Conservation (phyloP, 164 flowering plant species). For the Aristolochia californica region DNA sequence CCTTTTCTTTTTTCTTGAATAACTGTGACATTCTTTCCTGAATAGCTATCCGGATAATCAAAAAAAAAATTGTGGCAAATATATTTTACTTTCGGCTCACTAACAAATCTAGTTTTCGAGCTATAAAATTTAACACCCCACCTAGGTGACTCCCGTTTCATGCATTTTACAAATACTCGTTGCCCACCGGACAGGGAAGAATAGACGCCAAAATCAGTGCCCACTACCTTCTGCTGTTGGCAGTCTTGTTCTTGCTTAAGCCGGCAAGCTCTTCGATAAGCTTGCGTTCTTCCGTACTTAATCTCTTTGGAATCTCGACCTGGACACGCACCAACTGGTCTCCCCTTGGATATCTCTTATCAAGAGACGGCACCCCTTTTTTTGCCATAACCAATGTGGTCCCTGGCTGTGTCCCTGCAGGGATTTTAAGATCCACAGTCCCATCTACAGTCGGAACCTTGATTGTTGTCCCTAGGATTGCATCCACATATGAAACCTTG, state of each 20-base stretch:
- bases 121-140: no score
- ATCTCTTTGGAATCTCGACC: slow-evolving; percentile 80
- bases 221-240: slow-evolving; percentile 35
- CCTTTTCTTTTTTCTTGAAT: no score
- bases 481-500: slow-evolving; percentile 84
- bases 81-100: no score
- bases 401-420: slow-evolving; percentile 86
- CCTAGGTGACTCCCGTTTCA: no score
- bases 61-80: no score
- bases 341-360: slow-evolving; percentile 69
- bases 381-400: slow-evolving; percentile 86
- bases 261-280: slow-evolving; percentile 75
- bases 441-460: slow-evolving; percentile 98
- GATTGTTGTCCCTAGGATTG: slow-evolving; percentile 73
- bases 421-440: slow-evolving; percentile 77
- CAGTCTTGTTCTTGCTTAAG: slow-evolving; percentile 57
- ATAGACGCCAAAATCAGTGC: no score
- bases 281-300: slow-evolving; percentile 76
- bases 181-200: no score
- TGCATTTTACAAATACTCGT: no score
- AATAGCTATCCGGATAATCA: no score
- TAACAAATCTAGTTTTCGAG: no score
- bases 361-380: slow-evolving; percentile 78
- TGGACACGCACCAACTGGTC: slow-evolving; percentile 89
- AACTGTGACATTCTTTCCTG: no score